These are phyloP conservation scores for Talaromyces nanjingensis DNA, from an alignment of 495 filamentous ascomycete genomes.

Conservation along the genomic window DNA sequence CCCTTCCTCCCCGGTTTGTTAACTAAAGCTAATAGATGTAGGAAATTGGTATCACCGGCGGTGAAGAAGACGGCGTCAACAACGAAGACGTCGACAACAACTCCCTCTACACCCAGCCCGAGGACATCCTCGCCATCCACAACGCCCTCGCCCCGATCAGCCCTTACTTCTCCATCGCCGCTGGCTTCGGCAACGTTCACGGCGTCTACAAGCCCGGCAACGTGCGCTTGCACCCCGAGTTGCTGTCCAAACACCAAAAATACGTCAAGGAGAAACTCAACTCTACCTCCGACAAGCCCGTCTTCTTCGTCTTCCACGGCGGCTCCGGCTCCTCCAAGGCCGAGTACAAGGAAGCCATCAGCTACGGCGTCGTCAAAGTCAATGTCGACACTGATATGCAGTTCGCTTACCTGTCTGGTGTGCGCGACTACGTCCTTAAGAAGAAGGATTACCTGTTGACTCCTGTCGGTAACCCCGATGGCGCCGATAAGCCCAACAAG, in stretches of 20 bases:
- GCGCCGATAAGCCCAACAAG: conserved; percentile 97
- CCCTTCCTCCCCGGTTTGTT: background rate
- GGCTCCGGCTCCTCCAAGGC: conserved; percentile 84
- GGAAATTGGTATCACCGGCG: conserved; percentile 82
- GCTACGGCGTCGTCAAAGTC: conserved; percentile 96
- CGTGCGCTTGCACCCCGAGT: conserved; percentile 88
- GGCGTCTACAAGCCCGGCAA: conserved; percentile 99
- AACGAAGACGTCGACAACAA: conserved; percentile 73
- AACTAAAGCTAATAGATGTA: too few species aligned
- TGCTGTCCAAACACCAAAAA: conserved; percentile 89
- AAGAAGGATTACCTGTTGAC: conserved; percentile 91
- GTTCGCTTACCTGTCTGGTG: conserved; percentile 75
- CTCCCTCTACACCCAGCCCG: conserved; percentile 94
- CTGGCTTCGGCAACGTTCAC: conserved; percentile 98
- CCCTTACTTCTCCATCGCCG: conserved; percentile 95
- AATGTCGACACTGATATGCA: conserved; percentile 71
- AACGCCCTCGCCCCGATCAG: conserved; percentile 72
- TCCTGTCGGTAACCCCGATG: conserved; percentile 91
- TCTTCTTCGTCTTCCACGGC: conserved; percentile 99
- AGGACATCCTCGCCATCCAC: conserved; percentile 88
- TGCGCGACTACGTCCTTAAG: conserved; percentile 85
- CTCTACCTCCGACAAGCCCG: conserved; percentile 71
- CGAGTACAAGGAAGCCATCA: conserved; percentile 82
- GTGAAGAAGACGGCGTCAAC: conserved; percentile 72
- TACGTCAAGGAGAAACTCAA: conserved; percentile 71